phyloP scores from a whole-genome alignment of 352 stramenopile genomes.

The Phytophthora aleatoria region DNA sequence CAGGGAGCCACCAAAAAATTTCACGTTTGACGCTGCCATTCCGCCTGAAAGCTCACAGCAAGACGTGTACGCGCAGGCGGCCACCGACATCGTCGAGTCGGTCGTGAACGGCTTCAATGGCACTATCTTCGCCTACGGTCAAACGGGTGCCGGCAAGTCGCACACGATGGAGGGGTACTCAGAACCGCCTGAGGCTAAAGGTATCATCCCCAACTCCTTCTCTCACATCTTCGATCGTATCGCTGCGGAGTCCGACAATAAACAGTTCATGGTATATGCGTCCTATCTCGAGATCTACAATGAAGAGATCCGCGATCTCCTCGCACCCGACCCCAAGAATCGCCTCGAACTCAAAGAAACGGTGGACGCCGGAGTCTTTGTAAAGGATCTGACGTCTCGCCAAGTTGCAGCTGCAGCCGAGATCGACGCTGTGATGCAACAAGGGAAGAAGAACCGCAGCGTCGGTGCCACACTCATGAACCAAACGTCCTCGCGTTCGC shows the following conservation, averaged over 20 bases:
- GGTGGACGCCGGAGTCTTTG: conserved; percentile 94
- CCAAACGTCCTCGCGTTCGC: conserved; percentile 92
- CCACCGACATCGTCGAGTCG: conserved; percentile 91
- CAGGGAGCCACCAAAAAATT: conserved; percentile 90
- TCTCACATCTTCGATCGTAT: conserved; percentile 97
- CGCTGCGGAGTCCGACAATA: conserved; percentile 59
- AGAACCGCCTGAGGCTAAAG: conserved; percentile 86
- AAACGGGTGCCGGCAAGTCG: conserved; percentile 86
- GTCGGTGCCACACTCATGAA: conserved; percentile 96
- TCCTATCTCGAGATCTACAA: conserved; percentile 99
- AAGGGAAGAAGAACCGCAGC: conserved; percentile 92
- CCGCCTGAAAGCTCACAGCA: conserved; percentile 79
- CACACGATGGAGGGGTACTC: conserved; percentile 93
- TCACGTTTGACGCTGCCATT: conserved; percentile 96
- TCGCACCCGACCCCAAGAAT: conserved; percentile 88
- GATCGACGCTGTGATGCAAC: conserved; percentile 93
- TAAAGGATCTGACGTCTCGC: conserved; percentile 92
- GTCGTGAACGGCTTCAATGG: conserved; percentile 96
- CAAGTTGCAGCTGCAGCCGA: conserved; percentile 87
- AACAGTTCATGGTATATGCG: conserved; percentile 94
- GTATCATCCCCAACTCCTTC: conserved; percentile 97
- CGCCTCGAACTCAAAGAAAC: conserved; percentile 95
- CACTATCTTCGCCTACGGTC: conserved; percentile 96
- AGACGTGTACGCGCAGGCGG: conserved; percentile 91
- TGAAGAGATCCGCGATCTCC: conserved; percentile 96